Evolutionary conservation across 805 yeast species (phyloP).

Genomic region (Starmerella vitae): DNA sequence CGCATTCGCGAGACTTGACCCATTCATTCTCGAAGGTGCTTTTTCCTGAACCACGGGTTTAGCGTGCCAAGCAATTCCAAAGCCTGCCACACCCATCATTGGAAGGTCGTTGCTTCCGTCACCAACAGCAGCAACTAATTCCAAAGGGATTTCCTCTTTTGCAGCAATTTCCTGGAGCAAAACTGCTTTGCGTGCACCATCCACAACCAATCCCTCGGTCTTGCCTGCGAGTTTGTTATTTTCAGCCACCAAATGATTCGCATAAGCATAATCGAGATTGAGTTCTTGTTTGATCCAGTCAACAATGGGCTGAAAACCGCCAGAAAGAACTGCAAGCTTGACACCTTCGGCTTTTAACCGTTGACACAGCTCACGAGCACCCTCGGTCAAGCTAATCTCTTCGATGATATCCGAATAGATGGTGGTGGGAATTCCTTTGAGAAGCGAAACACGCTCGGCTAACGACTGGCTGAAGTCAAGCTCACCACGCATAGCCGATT

Average conservation of each 20-base stretch:
- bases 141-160: constrained; percentile 24
- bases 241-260: constrained; percentile 42
- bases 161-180: constrained; percentile 39
- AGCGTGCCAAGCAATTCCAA: constrained; percentile 95
- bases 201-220: constrained; percentile 69
- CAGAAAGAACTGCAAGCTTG: constrained; percentile 76
- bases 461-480: constrained; percentile 78
- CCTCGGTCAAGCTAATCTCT: constrained; percentile 65
- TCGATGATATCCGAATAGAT: constrained; percentile 69
- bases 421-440: constrained; percentile 62
- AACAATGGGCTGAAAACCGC: constrained; percentile 90
- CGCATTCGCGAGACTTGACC: constrained; percentile 57
- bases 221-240: constrained; percentile 49
- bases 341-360: constrained; percentile 50
- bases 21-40: constrained; percentile 75
- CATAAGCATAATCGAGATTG: constrained; percentile 75
- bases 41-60: constrained; percentile 76
- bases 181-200: constrained; percentile 70
- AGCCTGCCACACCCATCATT: constrained; percentile 87
- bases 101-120: constrained; percentile 94
- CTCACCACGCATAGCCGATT: constrained; percentile 94
- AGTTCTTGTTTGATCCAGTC: constrained; percentile 51
- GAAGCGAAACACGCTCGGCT: constrained; percentile 56
- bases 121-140: constrained; percentile 69
- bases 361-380: constrained; percentile 58